These are phyloP conservation scores for Verticillium tricorpus DNA, from an alignment of 2,329 filamentous ascomycete species.

Conservation along the genomic window DNA sequence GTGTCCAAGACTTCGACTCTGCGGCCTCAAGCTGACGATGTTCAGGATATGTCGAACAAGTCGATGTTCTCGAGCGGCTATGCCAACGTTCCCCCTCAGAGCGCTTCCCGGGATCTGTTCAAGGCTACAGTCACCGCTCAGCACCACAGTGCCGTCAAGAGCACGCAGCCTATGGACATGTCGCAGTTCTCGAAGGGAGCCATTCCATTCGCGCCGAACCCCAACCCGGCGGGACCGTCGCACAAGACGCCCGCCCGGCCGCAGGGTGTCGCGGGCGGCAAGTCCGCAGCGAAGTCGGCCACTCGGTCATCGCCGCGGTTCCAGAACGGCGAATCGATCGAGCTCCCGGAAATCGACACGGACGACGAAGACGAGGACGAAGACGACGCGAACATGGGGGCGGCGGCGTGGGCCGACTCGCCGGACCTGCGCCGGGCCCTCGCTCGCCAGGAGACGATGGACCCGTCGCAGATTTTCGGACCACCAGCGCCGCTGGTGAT, in stretches of 20 bases:
- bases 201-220: slow-evolving; percentile 79
- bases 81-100: slow-evolving; percentile 47
- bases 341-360: slow-evolving; percentile 90
- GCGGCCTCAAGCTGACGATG: neutral
- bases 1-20: neutral
- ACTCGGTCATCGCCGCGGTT: slow-evolving; percentile 75
- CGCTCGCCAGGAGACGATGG: slow-evolving; percentile 75
- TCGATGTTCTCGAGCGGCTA: slow-evolving; percentile 59
- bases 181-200: slow-evolving; percentile 83
- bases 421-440: slow-evolving; percentile 75
- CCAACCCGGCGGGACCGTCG: slow-evolving; percentile 48
- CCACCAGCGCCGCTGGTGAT: slow-evolving; percentile 84
- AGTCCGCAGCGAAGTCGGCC: slow-evolving; percentile 48
- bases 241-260: slow-evolving; percentile 68
- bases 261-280: slow-evolving; percentile 36
- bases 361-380: slow-evolving; percentile 76
- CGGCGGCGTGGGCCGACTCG: slow-evolving; percentile 84
- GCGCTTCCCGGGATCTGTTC: slow-evolving; percentile 53
- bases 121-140: slow-evolving; percentile 63
- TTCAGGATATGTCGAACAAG: slow-evolving; percentile 57
- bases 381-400: slow-evolving; percentile 45
- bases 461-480: slow-evolving; percentile 83
- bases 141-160: slow-evolving; percentile 59
- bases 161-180: slow-evolving; percentile 72
- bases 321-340: slow-evolving; percentile 83